Conservation (phyloP, 2,329 filamentous ascomycete species). For the Alternaria triticimaculans region DNA sequence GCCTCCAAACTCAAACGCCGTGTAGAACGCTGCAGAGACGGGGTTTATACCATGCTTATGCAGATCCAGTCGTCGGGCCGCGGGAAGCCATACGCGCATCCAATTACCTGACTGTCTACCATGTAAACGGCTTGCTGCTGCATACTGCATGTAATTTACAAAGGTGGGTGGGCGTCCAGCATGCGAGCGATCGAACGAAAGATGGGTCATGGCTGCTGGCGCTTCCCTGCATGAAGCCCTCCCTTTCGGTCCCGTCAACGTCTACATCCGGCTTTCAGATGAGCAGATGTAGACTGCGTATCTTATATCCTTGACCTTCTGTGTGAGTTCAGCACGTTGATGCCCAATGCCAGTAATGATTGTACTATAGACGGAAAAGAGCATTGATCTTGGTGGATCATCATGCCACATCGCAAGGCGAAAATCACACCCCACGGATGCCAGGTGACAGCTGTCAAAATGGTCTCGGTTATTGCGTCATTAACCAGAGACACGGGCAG, state of each 20-base stretch:
- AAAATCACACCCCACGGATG: conserved; percentile 17
- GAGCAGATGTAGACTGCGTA: not conserved
- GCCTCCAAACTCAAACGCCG: conserved; percentile 37
- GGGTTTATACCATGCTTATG: conserved; percentile 45
- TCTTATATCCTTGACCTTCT: not conserved
- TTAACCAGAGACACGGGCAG: conserved; percentile 28
- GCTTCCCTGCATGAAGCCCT: conserved; percentile 30
- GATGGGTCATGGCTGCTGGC: conserved; percentile 18
- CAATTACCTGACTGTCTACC: conserved; percentile 23
- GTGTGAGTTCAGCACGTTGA: not conserved
- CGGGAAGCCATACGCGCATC: conserved; percentile 42
- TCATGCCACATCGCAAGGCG: conserved; percentile 1
- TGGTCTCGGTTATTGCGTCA: conserved; percentile 36
- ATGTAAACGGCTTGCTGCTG: conserved; percentile 36
- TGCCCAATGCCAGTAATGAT: not conserved
- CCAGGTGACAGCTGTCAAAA: conserved; percentile 5
- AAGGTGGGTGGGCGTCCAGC: conserved; percentile 32
- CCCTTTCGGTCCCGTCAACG: conserved; percentile 6
- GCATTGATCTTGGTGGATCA: not conserved
- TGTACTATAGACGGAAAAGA: not conserved
- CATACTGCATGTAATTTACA: conserved; percentile 34
- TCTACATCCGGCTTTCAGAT: conserved; percentile 14
- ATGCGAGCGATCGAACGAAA: conserved; percentile 39
- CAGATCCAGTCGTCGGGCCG: conserved; percentile 47
- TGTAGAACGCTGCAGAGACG: conserved; percentile 35